A percentile compares a stretch with the other conserved stretches of the same genome.
phyloP scores from a whole-genome alignment of 2,329 filamentous ascomycete genomes.

The Anthostomella pinea region DNA sequence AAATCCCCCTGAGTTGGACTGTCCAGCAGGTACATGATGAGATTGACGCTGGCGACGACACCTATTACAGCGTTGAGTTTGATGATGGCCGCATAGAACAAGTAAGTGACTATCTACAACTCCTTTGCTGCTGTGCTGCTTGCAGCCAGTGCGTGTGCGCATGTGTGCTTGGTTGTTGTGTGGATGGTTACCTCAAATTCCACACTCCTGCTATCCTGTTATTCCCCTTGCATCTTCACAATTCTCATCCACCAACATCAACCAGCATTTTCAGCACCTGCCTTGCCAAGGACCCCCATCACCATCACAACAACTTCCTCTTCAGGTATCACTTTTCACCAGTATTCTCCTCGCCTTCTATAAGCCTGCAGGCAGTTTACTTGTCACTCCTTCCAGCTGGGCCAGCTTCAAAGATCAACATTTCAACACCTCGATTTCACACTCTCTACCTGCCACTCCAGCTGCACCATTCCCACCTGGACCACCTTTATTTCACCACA shows the following conservation, averaged over 20 bases:
- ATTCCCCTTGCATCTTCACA: background rate
- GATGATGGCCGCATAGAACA: constrained; percentile 43
- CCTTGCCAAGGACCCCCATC: too few species aligned
- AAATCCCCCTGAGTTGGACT: constrained; percentile 32
- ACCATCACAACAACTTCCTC: background rate
- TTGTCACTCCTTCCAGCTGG: too few species aligned
- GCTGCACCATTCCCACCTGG: too few species aligned
- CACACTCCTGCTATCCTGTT: background rate
- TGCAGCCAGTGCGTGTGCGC: background rate
- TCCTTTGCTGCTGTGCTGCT: background rate
- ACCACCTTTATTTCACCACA: too few species aligned
- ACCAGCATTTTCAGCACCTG: background rate
- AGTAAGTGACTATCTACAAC: constrained; percentile 39
- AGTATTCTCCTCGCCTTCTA: too few species aligned
- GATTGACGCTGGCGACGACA: constrained; percentile 24
- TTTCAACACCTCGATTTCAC: too few species aligned
- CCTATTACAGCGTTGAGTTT: constrained; percentile 41
- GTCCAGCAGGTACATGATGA: constrained; percentile 38
- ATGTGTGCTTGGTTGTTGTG: too few species aligned
- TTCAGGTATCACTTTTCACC: background rate
- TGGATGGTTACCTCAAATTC: constrained; percentile 1
- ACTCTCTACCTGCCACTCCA: too few species aligned
- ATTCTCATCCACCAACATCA: background rate
- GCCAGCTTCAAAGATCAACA: too few species aligned
- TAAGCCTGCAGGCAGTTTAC: too few species aligned